Conservation (phyloP, 1,139 yeast species). For the Pneumocystis sp. region DNA sequence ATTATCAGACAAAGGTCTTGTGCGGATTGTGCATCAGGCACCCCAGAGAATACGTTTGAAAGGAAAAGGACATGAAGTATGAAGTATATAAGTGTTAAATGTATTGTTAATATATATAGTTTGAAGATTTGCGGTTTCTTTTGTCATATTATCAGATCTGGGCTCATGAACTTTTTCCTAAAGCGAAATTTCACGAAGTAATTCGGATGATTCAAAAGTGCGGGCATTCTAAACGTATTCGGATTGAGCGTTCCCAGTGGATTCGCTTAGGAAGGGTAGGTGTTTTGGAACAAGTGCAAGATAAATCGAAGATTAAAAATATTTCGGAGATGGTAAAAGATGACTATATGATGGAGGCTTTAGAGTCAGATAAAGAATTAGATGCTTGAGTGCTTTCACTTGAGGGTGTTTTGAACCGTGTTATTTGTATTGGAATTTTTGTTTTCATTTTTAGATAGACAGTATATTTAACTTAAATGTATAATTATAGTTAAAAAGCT, state of each 20-base stretch:
- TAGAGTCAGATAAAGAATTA: not conserved
- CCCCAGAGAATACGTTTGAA: conserved; percentile 21
- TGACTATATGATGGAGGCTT: not conserved
- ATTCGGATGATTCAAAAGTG: conserved; percentile 22
- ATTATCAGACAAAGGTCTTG: conserved; percentile 24
- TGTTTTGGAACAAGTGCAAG: not conserved
- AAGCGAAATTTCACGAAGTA: conserved; percentile 59
- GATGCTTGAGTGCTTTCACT: not conserved
- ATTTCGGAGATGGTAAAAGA: not conserved
- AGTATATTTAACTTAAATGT: too few species aligned
- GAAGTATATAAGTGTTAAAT: not conserved
- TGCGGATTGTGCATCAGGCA: conserved; percentile 19
- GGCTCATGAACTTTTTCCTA: conserved; percentile 72
- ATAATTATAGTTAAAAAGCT: not conserved
- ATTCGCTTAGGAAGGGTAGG: not conserved
- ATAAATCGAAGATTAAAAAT: conserved; percentile 11
- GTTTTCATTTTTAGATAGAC: not conserved
- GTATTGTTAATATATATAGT: conserved; percentile 4
- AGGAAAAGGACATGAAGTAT: conserved; percentile 27
- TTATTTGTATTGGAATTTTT: not conserved
- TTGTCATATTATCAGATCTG: conserved; percentile 63
- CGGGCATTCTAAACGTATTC: conserved; percentile 22
- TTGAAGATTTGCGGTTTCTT: conserved; percentile 34
- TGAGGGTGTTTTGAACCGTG: not conserved
- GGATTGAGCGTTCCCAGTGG: conserved; percentile 9